Evolutionary conservation across 768 basidiomycete genomes (phyloP).

Genomic region (Tylopilus subfusipes): DNA sequence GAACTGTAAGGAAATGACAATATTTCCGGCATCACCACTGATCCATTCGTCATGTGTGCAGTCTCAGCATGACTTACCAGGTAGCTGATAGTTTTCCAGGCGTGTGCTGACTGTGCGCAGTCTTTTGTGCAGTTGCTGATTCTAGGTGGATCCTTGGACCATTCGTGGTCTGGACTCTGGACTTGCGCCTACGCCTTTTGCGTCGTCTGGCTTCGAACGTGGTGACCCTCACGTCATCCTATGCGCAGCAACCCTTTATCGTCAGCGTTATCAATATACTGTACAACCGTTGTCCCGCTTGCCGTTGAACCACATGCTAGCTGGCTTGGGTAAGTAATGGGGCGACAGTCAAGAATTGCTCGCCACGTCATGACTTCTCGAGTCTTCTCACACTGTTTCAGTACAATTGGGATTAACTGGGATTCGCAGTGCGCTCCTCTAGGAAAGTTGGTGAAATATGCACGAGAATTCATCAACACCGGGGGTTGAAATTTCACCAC

Average conservation of each 20-base stretch:
- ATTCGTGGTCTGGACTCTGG: background rate
- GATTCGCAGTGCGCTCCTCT: background rate
- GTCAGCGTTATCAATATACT: background rate
- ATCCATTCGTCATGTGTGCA: background rate
- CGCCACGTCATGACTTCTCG: background rate
- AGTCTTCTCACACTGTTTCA: background rate
- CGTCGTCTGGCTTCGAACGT: background rate
- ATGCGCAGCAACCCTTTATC: background rate
- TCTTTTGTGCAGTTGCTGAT: background rate
- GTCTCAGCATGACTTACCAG: background rate
- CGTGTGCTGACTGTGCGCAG: too few relatives aligned
- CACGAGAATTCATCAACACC: background rate
- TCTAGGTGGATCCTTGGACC: background rate
- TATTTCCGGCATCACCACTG: background rate
- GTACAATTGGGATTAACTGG: too few relatives aligned
- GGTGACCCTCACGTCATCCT: background rate
- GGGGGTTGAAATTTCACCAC: background rate
- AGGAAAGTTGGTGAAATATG: background rate
- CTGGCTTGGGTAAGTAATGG: background rate
- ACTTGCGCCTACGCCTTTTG: background rate
- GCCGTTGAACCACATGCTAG: background rate
- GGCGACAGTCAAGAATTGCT: background rate
- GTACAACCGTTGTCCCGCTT: background rate
- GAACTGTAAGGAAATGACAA: background rate
- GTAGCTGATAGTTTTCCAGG: background rate